A percentile compares a stretch with the other conserved stretches of the same genome.
Conservation (phyloP, 768 basidiomycete genomes). For the Hericium coralloides region DNA sequence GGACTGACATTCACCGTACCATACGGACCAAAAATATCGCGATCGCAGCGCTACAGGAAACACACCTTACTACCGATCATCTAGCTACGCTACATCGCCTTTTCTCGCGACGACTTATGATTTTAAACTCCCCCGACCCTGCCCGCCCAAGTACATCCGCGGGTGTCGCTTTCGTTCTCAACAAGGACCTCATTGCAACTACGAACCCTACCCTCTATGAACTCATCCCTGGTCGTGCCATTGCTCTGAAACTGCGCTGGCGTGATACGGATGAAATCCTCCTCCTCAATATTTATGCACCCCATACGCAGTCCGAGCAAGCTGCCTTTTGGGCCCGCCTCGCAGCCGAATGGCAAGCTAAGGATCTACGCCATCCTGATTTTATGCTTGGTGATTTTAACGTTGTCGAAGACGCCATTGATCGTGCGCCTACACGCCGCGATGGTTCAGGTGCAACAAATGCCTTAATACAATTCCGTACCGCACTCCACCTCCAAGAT, state of each 20-base stretch:
- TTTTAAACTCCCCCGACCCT: not conserved
- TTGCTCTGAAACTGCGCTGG: conserved; percentile 9
- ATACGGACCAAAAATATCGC: not conserved
- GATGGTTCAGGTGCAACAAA: rapidly evolving
- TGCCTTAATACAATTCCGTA: not conserved
- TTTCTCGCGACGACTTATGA: not conserved
- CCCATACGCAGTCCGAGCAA: not conserved
- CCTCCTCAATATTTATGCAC: conserved; percentile 18
- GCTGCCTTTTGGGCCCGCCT: conserved; percentile 9
- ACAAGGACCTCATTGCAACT: not conserved
- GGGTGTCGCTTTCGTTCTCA: not conserved
- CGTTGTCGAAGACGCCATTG: conserved; percentile 9
- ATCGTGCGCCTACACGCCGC: not conserved
- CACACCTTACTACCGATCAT: not conserved
- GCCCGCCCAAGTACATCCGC: not conserved
- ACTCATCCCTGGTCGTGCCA: conserved; percentile 11
- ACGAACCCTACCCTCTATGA: no score
- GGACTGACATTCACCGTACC: not conserved
- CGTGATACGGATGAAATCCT: conserved; percentile 1
- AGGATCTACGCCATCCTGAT: conserved; percentile 16
- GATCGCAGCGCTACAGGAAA: conserved; percentile 2
- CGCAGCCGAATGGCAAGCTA: no score
- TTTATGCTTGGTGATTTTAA: conserved; percentile 35
- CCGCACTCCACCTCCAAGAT: not conserved
- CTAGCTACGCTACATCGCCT: not conserved